Evolutionary conservation across 208 protist genomes (phyloP).

Genomic region (Hexamita inflata): DNA sequence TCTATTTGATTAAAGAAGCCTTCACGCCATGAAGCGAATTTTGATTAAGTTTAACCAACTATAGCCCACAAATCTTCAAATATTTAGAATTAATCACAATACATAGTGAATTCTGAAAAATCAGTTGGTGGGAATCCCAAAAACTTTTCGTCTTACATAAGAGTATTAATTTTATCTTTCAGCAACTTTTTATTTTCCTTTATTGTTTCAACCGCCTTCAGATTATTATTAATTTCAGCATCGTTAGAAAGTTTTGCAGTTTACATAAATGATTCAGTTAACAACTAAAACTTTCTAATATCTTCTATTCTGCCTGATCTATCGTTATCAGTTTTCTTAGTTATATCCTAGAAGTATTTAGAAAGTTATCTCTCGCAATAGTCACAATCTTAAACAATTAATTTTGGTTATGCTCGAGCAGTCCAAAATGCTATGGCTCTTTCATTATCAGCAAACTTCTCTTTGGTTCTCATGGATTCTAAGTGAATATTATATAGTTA

Average conservation of each 20-base stretch:
- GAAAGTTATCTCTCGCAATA: not conserved
- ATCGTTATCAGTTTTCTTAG: not conserved
- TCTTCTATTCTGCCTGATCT: not conserved
- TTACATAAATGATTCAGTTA: not conserved
- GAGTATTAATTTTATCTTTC: not conserved
- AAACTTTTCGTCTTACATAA: not conserved
- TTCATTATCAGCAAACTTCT: too few species aligned
- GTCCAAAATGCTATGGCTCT: not conserved
- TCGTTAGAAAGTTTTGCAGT: too few species aligned
- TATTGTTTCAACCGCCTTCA: too few species aligned
- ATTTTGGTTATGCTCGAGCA: not conserved
- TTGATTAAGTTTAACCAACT: not conserved
- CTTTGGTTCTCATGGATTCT: too few species aligned
- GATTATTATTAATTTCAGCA: too few species aligned
- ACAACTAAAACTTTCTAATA: not conserved
- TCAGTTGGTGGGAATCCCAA: slow-evolving; percentile 8
- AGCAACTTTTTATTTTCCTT: too few species aligned
- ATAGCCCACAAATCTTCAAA: slow-evolving; percentile 21
- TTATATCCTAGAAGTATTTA: not conserved
- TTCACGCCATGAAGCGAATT: not conserved
- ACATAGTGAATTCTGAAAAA: not conserved
- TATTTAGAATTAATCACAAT: not conserved
- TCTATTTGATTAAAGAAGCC: not conserved
- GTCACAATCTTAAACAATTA: not conserved
- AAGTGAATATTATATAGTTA: too few species aligned